These are phyloP conservation scores for Effrenium voratum DNA, from an alignment of 73 alveolate genomes.

Conservation along the genomic window DNA sequence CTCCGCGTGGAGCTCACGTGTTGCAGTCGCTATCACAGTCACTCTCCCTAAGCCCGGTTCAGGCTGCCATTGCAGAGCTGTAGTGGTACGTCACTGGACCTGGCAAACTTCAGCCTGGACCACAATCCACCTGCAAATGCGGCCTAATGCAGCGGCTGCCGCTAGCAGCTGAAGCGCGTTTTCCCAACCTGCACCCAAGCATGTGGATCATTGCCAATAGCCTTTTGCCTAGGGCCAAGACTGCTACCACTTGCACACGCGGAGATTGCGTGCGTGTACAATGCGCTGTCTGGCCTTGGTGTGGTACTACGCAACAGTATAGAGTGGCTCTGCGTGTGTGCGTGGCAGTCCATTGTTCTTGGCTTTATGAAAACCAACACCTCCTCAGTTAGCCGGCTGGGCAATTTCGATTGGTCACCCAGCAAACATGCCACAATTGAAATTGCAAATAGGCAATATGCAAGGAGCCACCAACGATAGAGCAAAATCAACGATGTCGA, in stretches of 20 bases:
- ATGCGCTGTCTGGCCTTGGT: conserved; percentile 39
- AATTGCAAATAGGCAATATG: too few relatives aligned
- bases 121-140: not conserved
- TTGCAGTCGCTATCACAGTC: not conserved
- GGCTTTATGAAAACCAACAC: too few relatives aligned
- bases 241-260: conserved; percentile 67
- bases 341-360: too few relatives aligned
- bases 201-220: too few relatives aligned
- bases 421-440: too few relatives aligned
- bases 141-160: conserved; percentile 5
- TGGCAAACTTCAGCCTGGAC: not conserved
- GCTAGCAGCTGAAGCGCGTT: conserved; percentile 14
- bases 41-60: not conserved
- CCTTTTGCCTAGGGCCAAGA: not conserved
- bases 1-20: not conserved
- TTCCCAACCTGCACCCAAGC: conserved; percentile 44
- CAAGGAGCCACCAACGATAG: too few relatives aligned
- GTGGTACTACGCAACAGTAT: too few relatives aligned
- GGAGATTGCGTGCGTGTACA: conserved; percentile 59
- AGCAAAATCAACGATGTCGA: too few relatives aligned
- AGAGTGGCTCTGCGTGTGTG: too few relatives aligned
- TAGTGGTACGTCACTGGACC: conserved; percentile 56
- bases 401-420: too few relatives aligned
- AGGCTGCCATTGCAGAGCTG: conserved; percentile 74
- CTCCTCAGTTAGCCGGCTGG: too few relatives aligned